Percentiles rank a stretch among this genome's conserved stretches.
Evolutionary conservation across 257 asterid species (phyloP).

Genomic region (Gentiana macrophylla): DNA sequence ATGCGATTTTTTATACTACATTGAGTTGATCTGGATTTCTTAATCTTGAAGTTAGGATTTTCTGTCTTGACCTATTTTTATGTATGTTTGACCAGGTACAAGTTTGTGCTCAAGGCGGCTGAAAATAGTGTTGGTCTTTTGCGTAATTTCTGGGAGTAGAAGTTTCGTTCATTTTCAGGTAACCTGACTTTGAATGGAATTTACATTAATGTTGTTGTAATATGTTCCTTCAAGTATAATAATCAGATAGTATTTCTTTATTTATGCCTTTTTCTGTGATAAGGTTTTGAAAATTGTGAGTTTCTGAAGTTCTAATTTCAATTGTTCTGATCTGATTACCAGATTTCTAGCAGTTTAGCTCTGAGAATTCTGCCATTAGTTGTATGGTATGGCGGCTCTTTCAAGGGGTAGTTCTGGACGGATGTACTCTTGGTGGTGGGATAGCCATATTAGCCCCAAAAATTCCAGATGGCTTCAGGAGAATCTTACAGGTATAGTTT

Average conservation of each 20-base stretch:
- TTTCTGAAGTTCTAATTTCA: conserved; percentile 9
- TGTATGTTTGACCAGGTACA: conserved; percentile 12
- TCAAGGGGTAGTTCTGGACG: conserved; percentile 54
- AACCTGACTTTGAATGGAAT: conserved; percentile 8
- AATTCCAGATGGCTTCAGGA: conserved; percentile 96
- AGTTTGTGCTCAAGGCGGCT: conserved; percentile 5
- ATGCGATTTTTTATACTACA: conserved; percentile 1
- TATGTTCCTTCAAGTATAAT: conserved; percentile 6
- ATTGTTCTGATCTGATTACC: conserved; percentile 5
- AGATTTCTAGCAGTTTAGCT: conserved; percentile 11
- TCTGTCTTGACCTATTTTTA: conserved; percentile 6
- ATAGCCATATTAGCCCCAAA: conserved; percentile 94
- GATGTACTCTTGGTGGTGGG: conserved; percentile 99
- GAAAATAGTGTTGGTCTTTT: background rate
- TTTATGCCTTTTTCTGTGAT: conserved; percentile 8
- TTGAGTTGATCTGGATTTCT: conserved; percentile 4
- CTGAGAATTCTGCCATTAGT: conserved; percentile 4
- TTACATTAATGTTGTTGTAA: background rate
- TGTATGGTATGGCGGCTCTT: conserved; percentile 48
- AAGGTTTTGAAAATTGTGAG: conserved; percentile 31
- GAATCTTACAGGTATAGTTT: conserved; percentile 77
- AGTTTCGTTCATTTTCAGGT: background rate
- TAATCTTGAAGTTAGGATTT: conserved; percentile 2
- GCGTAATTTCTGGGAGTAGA: conserved; percentile 7
- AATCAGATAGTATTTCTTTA: conserved; percentile 7